These are phyloP conservation scores for Verticillium nubilum DNA, from an alignment of 2,329 filamentous ascomycete genomes.

Conservation along the genomic window DNA sequence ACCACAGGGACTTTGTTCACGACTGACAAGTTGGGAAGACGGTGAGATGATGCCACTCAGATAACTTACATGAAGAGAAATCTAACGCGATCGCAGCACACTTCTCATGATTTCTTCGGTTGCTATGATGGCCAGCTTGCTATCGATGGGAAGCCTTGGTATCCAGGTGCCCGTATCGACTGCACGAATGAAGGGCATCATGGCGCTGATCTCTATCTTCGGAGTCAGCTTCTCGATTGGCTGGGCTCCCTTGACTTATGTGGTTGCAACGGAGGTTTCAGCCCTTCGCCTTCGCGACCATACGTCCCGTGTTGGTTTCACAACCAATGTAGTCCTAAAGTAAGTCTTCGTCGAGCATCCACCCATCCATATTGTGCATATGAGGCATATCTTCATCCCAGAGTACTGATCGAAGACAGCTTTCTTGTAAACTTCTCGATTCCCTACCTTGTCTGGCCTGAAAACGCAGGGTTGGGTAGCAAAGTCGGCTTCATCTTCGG, in stretches of 20 bases:
- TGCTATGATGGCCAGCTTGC: slow-evolving; percentile 4
- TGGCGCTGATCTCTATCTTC: slow-evolving; percentile 26
- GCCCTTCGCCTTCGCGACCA: slow-evolving; percentile 23
- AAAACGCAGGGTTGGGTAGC: slow-evolving; percentile 25
- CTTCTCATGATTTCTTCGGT: background rate
- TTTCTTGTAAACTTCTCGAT: slow-evolving; percentile 27
- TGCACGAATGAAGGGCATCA: slow-evolving; percentile 15
- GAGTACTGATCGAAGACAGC: slow-evolving; percentile 14
- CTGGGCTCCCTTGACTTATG: slow-evolving; percentile 29
- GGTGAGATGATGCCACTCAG: background rate
- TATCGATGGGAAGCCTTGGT: slow-evolving; percentile 11
- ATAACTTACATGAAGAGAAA: background rate
- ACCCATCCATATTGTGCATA: background rate
- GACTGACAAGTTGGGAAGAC: slow-evolving; percentile 5
- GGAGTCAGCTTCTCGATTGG: slow-evolving; percentile 22
- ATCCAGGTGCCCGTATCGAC: slow-evolving; percentile 6
- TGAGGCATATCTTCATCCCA: no score
- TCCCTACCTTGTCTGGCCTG: slow-evolving; percentile 30
- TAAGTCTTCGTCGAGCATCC: background rate
- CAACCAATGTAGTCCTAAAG: slow-evolving; percentile 12
- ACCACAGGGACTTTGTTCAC: slow-evolving; percentile 4
- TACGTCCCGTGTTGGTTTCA: slow-evolving; percentile 14
- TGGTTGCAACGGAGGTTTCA: slow-evolving; percentile 27
- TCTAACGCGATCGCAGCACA: background rate
- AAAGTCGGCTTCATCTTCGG: slow-evolving; percentile 14